Percentiles rank a stretch among this genome's conserved stretches.
These are phyloP conservation scores for Rhododendron griersonianum DNA, from an alignment of 148 eudicot species.

Conservation along the genomic window DNA sequence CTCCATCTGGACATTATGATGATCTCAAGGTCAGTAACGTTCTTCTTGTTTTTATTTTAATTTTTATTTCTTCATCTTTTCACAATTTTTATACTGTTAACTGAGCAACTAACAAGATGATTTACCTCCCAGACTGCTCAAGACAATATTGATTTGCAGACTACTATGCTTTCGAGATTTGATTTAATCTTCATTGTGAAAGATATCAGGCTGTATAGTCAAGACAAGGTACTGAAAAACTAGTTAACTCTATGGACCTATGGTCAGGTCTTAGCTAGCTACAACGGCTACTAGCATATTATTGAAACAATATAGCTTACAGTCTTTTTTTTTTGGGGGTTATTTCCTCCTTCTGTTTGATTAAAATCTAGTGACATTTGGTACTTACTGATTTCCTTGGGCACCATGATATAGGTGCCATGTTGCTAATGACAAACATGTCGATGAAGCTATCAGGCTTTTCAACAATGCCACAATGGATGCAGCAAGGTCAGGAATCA, in stretches of 20 bases:
- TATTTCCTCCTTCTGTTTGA: neutral
- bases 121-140: slow-evolving; percentile 79
- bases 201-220: slow-evolving; percentile 70
- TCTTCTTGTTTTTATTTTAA: neutral
- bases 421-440: slow-evolving; percentile 66
- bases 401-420: neutral
- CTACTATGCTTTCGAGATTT: slow-evolving; percentile 96
- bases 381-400: neutral
- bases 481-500: slow-evolving; percentile 94
- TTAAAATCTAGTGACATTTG: neutral
- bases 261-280: neutral
- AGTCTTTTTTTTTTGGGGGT: too few relatives aligned
- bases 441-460: slow-evolving; percentile 77
- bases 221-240: slow-evolving; percentile 64
- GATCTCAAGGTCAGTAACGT: slow-evolving; percentile 66
- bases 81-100: neutral
- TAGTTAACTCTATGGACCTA: neutral
- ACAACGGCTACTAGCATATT: neutral
- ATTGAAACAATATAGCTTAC: neutral
- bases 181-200: too few relatives aligned
- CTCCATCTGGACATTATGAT: slow-evolving; percentile 98
- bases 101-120: slow-evolving; percentile 15
- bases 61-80: neutral
- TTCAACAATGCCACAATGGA: slow-evolving; percentile 92
- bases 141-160: slow-evolving; percentile 98